These are phyloP conservation scores for Agrostemma githago DNA, from an alignment of 148 eudicot species.

Conservation along the genomic window DNA sequence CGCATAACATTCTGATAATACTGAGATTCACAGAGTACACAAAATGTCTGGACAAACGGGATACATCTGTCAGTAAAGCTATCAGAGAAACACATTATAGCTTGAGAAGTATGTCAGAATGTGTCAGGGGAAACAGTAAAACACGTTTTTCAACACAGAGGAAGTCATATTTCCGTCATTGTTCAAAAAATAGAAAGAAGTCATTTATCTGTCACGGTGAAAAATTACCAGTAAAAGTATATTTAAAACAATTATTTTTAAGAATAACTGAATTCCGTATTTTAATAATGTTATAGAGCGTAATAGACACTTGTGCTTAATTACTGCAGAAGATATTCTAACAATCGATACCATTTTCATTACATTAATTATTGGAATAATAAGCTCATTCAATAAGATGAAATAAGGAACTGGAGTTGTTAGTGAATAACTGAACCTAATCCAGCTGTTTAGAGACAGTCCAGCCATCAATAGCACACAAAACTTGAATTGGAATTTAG, in stretches of 20 bases:
- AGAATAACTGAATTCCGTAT: not conserved
- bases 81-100: not conserved
- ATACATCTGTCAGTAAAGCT: constrained; percentile 1
- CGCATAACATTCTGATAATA: constrained; percentile 58
- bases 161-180: not conserved
- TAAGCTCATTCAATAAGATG: not conserved
- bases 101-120: not conserved
- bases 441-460: not conserved
- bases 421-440: not conserved
- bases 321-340: not conserved
- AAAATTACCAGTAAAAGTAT: not conserved
- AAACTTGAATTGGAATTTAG: not conserved
- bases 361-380: not conserved
- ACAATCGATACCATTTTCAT: not conserved
- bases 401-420: not conserved
- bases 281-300: not conserved
- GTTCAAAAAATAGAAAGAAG: not conserved
- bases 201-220: not conserved
- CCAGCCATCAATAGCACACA: not conserved
- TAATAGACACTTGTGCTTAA: not conserved
- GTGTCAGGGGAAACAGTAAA: not conserved
- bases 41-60: constrained; percentile 36
- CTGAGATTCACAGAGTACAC: constrained; percentile 60
- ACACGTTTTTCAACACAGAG: not conserved
- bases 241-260: not conserved